phyloP scores from a whole-genome alignment of 306 rosid species.

The Prosopis cineraria region DNA sequence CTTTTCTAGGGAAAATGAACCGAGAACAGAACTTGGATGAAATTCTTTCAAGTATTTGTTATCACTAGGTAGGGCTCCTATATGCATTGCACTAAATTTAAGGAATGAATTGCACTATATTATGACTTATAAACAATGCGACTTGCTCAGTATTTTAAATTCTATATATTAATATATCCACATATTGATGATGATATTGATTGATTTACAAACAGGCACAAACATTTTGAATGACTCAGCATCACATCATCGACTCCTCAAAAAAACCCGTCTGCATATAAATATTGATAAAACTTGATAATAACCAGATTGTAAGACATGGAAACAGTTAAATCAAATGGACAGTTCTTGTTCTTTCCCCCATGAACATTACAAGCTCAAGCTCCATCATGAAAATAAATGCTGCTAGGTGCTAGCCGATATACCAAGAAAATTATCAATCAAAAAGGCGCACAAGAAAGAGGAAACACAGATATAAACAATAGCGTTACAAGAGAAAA shows the following conservation, averaged over 20 bases:
- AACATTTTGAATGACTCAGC: not conserved
- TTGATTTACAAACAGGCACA: no score
- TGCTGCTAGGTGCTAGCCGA: not conserved
- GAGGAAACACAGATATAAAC: not conserved
- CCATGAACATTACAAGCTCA: not conserved
- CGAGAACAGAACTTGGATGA: not conserved
- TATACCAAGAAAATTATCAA: not conserved
- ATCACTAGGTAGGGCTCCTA: not conserved
- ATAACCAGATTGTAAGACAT: not conserved
- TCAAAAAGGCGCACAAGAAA: not conserved
- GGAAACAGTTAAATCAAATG: not conserved
- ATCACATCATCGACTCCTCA: not conserved
- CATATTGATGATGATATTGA: not conserved
- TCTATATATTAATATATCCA: not conserved
- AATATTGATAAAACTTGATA: not conserved
- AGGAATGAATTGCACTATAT: not conserved
- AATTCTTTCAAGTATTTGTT: not conserved
- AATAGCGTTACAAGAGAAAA: constrained; percentile 7
- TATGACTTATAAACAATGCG: not conserved
- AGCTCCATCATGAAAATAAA: constrained; percentile 2
- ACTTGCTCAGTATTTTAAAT: not conserved
- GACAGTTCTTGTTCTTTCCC: not conserved
- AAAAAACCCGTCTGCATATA: not conserved
- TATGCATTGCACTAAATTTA: not conserved
- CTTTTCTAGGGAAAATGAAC: not conserved